These are phyloP conservation scores for Paracoccidioides brasiliensis DNA, from an alignment of 2,329 filamentous ascomycete species.

Conservation along the genomic window DNA sequence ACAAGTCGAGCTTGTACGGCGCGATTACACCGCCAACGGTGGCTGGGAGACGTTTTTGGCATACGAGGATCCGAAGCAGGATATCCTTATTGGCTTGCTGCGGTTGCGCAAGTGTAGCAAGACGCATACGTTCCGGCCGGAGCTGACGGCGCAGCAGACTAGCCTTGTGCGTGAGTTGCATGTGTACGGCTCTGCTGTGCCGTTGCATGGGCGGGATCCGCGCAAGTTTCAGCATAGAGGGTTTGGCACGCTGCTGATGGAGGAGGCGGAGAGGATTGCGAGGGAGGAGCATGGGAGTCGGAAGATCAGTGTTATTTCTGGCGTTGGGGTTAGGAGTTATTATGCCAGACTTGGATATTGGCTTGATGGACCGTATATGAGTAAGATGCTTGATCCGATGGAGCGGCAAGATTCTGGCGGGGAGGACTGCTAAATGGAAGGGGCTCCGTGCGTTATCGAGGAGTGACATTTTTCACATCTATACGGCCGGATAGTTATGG, in stretches of 20 bases:
- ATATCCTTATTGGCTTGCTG: slow-evolving; percentile 85
- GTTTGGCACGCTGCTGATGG: slow-evolving; percentile 92
- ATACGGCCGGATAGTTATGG: no score
- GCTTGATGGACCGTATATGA: slow-evolving; percentile 78
- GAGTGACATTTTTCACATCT: no score
- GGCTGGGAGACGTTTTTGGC: slow-evolving; percentile 98
- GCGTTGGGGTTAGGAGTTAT: slow-evolving; percentile 89
- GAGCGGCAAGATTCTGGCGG: slow-evolving; percentile 21
- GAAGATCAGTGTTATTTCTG: slow-evolving; percentile 97
- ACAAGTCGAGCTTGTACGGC: slow-evolving; percentile 84
- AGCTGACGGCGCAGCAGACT: slow-evolving; percentile 73
- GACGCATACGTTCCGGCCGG: slow-evolving; percentile 83
- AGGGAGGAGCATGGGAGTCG: slow-evolving; percentile 83
- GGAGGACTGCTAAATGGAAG: background rate
- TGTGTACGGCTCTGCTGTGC: slow-evolving; percentile 95
- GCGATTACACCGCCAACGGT: slow-evolving; percentile 89
- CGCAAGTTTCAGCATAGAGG: slow-evolving; percentile 98
- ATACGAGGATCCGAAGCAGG: slow-evolving; percentile 96
- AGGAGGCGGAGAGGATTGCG: slow-evolving; percentile 91
- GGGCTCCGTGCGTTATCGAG: no score
- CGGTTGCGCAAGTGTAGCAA: slow-evolving; percentile 80
- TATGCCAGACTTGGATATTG: slow-evolving; percentile 88
- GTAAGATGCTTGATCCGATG: slow-evolving; percentile 35
- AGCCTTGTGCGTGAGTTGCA: slow-evolving; percentile 90
- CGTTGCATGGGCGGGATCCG: slow-evolving; percentile 86